Evolutionary conservation across 169 alveolate species (phyloP), one percentile per base, ranked within the genome.

Genomic region (Plasmodium coatneyi): DNA sequence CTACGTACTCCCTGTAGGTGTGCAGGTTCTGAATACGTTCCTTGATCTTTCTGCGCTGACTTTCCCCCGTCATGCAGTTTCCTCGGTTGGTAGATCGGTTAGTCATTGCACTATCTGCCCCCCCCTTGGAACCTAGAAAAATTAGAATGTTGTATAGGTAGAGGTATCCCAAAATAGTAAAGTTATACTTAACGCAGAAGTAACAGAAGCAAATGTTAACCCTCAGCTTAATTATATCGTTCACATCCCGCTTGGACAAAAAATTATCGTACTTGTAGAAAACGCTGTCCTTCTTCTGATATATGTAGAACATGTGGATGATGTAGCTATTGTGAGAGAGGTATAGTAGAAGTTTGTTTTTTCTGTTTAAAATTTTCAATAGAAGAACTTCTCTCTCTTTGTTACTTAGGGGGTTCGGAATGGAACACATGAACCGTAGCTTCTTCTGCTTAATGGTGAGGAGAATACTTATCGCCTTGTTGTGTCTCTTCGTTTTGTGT

Each of bases 181-280:
- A 81, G 43, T 91, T 91, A 39, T 91, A 91, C 83, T 81, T 80
- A 10, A 91, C 86, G 71, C 95, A 91, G 43, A 91, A 91, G 74
- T 91, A 91, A 30, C 95, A 91, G 41, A 91, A 91, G 41, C 95
- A 91, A 5, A 91, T 91, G 39, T 91, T 91, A 5, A 2, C 66
- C 14, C 72, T 43, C 3, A 91, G 32, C 39, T 71, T 28, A 80
- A 91, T 91, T 30, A 91, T 91, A 22, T 81, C 80, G 39, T 91
- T 80, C 2, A 91, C 82, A 91, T 80, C 76, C 25, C 39, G 54
- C 9, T 49, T 80, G 16, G 71, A 49, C 39, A 81, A 6, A 41
- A 80, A 91, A 70, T 91, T 80, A 12, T 91, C 87, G 71, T 82
- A 70, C 32, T 80, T 46, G 19, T 91, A 81, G 36, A 16, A 70